A percentile compares a stretch with the other conserved stretches of the same genome.
Evolutionary conservation across 768 basidiomycete species (phyloP).

Genomic region (Leucosporidium scottii): DNA sequence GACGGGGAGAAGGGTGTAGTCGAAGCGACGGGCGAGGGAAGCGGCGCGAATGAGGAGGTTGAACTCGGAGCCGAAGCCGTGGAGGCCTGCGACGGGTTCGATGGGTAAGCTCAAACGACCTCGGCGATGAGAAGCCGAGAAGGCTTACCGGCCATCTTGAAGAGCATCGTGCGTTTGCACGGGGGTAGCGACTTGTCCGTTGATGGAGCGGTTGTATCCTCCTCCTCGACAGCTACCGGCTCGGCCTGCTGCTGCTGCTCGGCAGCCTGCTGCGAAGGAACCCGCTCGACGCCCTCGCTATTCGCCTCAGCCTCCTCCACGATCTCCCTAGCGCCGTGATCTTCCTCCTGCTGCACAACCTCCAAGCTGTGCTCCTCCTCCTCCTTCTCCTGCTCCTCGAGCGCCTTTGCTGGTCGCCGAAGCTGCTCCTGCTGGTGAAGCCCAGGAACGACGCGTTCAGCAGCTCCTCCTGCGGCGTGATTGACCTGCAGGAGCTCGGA

Average conservation of each 20-base stretch:
- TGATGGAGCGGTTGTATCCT: neutral
- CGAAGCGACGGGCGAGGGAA: slow-evolving; percentile 14
- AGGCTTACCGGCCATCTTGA: slow-evolving; percentile 22
- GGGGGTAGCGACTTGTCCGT: neutral
- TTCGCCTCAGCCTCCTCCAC: neutral
- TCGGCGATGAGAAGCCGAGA: neutral
- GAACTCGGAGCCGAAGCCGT: slow-evolving; percentile 30
- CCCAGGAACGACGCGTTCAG: no score
- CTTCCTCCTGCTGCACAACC: neutral
- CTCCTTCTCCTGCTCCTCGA: no score
- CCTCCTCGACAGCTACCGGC: neutral
- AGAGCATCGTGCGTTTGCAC: slow-evolving; percentile 18
- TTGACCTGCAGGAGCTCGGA: no score
- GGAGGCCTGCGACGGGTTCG: slow-evolving; percentile 1
- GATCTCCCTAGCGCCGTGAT: neutral
- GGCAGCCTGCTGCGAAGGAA: neutral
- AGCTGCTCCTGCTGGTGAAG: no score
- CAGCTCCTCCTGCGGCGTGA: no score
- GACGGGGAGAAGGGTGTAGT: slow-evolving; percentile 23
- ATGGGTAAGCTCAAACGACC: neutral
- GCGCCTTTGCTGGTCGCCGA: no score
- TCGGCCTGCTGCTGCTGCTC: neutral
- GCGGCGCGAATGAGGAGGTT: slow-evolving; percentile 20
- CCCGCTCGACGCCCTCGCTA: neutral
- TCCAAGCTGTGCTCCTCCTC: neutral